These are phyloP conservation scores for Dictyostelium purpureum DNA, from an alignment of 78 protist genomes.

Conservation along the genomic window DNA sequence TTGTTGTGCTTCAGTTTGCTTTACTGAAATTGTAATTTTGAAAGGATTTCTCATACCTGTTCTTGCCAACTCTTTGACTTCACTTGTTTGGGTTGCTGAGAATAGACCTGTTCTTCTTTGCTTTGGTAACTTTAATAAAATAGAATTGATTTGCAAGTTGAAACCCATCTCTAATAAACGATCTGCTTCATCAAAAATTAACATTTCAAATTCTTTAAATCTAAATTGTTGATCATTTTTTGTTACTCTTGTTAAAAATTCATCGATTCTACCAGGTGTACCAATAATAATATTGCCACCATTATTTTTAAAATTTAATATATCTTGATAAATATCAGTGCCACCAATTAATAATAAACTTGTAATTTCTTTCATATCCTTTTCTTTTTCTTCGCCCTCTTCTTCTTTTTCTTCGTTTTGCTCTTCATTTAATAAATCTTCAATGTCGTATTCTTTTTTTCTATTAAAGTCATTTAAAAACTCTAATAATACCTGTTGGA, in stretches of 20 bases:
- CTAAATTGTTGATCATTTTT: constrained; percentile 8
- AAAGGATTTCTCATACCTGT: constrained; percentile 92
- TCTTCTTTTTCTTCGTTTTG: background rate
- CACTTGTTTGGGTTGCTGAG: constrained; percentile 87
- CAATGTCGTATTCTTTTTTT: background rate
- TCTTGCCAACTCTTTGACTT: constrained; percentile 70
- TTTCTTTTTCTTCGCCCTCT: background rate
- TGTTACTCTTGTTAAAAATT: constrained; percentile 47
- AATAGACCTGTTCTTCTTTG: constrained; percentile 94
- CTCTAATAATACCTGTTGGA: constrained; percentile 36
- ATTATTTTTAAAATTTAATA: constrained; percentile 20
- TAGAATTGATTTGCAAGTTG: constrained; percentile 53
- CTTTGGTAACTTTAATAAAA: constrained; percentile 82
- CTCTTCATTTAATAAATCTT: background rate
- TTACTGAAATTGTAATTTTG: constrained; percentile 37
- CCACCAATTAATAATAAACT: constrained; percentile 60
- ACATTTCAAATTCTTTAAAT: constrained; percentile 86
- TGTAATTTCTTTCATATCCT: background rate
- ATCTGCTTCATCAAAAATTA: constrained; percentile 95
- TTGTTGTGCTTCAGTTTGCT: constrained; percentile 10
- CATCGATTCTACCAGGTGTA: constrained; percentile 93
- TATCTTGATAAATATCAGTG: constrained; percentile 48
- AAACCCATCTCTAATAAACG: constrained; percentile 88
- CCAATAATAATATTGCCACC: constrained; percentile 89
- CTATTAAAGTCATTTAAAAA: constrained; percentile 11